Evolutionary conservation across 2,329 filamentous ascomycete species (phyloP), one percentile per base, ranked within the genome.

Genomic region (Phialemoniopsis sp.): DNA sequence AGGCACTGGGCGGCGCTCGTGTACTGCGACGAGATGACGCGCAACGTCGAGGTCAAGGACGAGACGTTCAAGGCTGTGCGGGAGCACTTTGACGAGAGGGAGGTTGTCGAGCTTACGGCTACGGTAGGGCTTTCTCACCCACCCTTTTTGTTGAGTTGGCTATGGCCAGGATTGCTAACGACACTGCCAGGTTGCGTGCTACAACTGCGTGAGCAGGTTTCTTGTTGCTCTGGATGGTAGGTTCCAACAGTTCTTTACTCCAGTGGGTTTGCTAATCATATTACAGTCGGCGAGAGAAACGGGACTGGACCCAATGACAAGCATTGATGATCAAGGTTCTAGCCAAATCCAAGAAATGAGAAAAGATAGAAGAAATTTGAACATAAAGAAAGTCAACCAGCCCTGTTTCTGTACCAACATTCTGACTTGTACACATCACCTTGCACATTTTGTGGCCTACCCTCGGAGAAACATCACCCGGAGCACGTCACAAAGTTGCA

Each of bases 151-250:
- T 38, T 13, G 16, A 9, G 4, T 12, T 31, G 29, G 18, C 17
- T 31, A 39, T 31, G 36, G 15, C 35, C 13, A 21, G 29, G 13
- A 8, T 16, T 21, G 16, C 26, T 30, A 16, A 40, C 21, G 21
- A 34, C 21, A 8, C 19, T 35, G 30, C 16, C 36, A 76, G 72
- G 60, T 78, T 48, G 86, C 85, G 12, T 80, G 78, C 39, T 94
- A 94, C 59, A 94, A 94, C 58, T 90, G 86, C 55, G 87, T 94
- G 13, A 89, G 85, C 58, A 75, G 88, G 21, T 90, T 94, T 51
- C 60, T 94, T 49, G 87, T 94, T 15, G 88, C 88, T 13, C 60
- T 95, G 40, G 83, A 94, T 64, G 86, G 79, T 82, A 63, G 61
- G 76, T 66, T 35, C 32, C 33, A 19, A 26, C 9, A 29, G 13